Base-by-base conservation (phyloP, 208 protist species). In the Endotrypanum monterogeii region DNA sequence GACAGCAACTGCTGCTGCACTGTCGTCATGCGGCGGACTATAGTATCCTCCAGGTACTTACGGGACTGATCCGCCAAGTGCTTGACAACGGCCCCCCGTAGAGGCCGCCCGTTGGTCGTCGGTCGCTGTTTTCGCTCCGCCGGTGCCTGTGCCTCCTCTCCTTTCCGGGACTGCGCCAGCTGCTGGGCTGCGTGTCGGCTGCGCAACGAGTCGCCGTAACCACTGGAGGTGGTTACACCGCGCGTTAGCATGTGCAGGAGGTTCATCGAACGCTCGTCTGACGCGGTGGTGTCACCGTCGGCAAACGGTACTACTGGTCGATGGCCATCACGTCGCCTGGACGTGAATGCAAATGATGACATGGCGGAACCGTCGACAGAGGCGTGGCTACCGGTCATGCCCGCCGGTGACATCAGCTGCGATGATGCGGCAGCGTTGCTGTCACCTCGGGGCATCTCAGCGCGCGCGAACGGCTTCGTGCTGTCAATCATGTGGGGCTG, bases 171-270 rank as follows among this genome's bases (percentile, higher is more conserved):
- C n/a, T 70, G 44, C 20, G 74, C 66, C 39, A 91, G 73, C 23
- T 76, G 77, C 56, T 79, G 79, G 8, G 87, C 80, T n/a, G 77
- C 74, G 60, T 86, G 78, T 30, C 68, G 78, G 23, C 72, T 81
- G 37, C 54, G 65, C 7, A 48, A 44, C 3, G 76, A 51, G 68
- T 91, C 85, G 72, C 88, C 85, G 78, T 95, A 95, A 14, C 91
- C 91, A 11, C 76, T 84, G 12, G 79, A 75, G 14, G 74, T 80
- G 18, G 82, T 85, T 35, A 88, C 85, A 52, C 91, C 87, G 12
- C 83, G 91, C 23, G 91, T 95, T 23, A 95, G 83, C 28, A 93
- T 54, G 46, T 88, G 83, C 62, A 95, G 86, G 16, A 92, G 78
- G 52, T 80, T 89, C 61, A 87, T 80, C 37, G 85, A 78, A 5